Conservation (phyloP, 805 yeast species). For the Metschnikowia similis region DNA sequence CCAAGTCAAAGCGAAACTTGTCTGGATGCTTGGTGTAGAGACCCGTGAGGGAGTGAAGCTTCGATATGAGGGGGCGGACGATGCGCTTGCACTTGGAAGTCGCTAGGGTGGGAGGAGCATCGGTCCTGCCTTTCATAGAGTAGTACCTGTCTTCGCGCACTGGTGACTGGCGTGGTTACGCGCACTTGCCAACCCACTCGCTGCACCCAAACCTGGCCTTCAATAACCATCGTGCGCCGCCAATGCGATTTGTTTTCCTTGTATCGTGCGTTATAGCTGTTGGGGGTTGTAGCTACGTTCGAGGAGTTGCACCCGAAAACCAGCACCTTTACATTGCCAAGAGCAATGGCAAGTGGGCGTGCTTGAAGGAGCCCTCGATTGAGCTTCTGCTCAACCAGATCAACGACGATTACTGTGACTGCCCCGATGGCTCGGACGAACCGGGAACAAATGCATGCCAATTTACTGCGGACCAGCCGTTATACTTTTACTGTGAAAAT, state of each 20-base stretch:
- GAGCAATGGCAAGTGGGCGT: constrained; percentile 54
- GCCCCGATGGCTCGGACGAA: constrained; percentile 97
- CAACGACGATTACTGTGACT: constrained; percentile 90
- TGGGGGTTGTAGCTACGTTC: constrained; percentile 6
- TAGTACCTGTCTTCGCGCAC: neutral
- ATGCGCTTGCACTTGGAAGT: constrained; percentile 30
- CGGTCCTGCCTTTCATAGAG: neutral
- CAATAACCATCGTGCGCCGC: neutral
- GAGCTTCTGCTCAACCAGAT: constrained; percentile 55
- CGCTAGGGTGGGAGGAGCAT: constrained; percentile 6
- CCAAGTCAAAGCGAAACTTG: constrained; percentile 9
- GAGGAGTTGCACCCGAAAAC: constrained; percentile 38
- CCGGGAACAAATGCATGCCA: constrained; percentile 90
- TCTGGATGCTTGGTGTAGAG: constrained; percentile 25
- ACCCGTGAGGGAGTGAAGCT: constrained; percentile 32
- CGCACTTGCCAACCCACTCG: neutral
- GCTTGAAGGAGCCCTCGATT: constrained; percentile 66
- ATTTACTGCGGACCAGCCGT: constrained; percentile 20
- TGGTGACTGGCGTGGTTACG: neutral
- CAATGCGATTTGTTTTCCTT: neutral
- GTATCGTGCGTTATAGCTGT: neutral
- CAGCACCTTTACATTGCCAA: constrained; percentile 50
- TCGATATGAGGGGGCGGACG: constrained; percentile 34
- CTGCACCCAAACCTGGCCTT: neutral
- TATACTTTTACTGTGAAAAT: constrained; percentile 69